Evolutionary conservation across 179 eudicot species (phyloP).

Genomic region (Spergularia azorica): DNA sequence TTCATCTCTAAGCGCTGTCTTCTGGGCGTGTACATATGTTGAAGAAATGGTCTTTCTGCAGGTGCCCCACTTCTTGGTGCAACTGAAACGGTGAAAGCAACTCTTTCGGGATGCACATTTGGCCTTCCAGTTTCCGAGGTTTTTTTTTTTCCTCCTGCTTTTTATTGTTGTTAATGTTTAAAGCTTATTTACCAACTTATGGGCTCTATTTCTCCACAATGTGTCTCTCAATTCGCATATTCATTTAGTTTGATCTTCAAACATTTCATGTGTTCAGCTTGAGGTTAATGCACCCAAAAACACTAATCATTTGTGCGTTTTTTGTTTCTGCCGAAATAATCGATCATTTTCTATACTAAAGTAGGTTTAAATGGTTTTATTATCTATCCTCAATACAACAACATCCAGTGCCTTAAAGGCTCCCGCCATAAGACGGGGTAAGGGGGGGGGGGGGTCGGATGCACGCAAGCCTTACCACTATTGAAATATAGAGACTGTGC

Average conservation of each 20-base stretch:
- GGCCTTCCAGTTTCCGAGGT: constrained; percentile 98
- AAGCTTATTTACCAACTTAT: neutral
- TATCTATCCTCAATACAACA: too few relatives aligned
- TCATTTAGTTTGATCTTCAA: neutral
- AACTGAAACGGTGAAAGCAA: constrained; percentile 70
- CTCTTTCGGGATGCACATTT: constrained; percentile 79
- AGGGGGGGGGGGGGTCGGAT: too few relatives aligned
- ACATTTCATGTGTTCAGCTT: constrained; percentile 12
- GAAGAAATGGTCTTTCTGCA: constrained; percentile 38
- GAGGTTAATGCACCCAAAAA: neutral
- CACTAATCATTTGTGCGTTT: too few relatives aligned
- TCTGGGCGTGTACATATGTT: constrained; percentile 8
- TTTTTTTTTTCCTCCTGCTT: constrained; percentile 12
- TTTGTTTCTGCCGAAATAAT: too few relatives aligned
- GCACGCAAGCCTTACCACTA: too few relatives aligned
- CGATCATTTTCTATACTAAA: too few relatives aligned
- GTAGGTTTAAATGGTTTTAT: too few relatives aligned
- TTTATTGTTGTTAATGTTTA: neutral
- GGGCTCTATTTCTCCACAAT: neutral
- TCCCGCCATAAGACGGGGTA: too few relatives aligned
- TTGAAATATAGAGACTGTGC: too few relatives aligned
- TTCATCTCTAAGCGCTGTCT: constrained; percentile 15
- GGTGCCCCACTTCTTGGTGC: constrained; percentile 92
- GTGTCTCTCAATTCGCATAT: neutral
- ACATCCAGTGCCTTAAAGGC: too few relatives aligned